Evolutionary conservation across 2,329 filamentous ascomycete species (phyloP).

Genomic region (Penicillium freii): DNA sequence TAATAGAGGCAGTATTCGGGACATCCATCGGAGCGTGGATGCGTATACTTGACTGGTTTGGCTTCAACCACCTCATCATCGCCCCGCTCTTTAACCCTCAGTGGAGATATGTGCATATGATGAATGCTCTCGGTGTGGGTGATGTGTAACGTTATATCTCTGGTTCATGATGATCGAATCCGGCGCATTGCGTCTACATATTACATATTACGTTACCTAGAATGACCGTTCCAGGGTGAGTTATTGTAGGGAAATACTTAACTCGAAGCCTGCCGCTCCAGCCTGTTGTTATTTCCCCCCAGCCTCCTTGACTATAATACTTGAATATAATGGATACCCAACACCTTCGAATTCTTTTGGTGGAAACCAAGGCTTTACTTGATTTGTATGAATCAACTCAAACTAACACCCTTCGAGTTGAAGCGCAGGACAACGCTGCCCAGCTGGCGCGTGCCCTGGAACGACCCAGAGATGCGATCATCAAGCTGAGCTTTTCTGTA

Average conservation of each 20-base stretch:
- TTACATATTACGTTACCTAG: too few species aligned
- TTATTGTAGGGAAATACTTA: too few species aligned
- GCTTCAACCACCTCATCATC: background rate
- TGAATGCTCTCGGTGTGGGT: background rate
- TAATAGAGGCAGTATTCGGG: too few species aligned
- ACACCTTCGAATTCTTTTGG: constrained; percentile 9
- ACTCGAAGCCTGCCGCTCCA: background rate
- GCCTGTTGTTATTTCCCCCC: background rate
- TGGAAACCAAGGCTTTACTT: constrained; percentile 7
- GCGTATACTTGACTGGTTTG: background rate
- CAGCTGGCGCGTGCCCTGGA: constrained; percentile 20
- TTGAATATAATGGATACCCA: constrained; percentile 9
- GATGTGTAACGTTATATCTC: background rate
- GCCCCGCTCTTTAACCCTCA: background rate
- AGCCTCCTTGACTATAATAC: background rate
- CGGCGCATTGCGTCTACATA: too few species aligned
- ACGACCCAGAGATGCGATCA: constrained; percentile 19
- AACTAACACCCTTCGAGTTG: constrained; percentile 9
- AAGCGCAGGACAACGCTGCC: constrained; percentile 18
- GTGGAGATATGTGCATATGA: background rate
- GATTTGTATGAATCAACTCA: constrained; percentile 10
- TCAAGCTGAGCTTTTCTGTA: constrained; percentile 21
- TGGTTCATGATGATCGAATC: too few species aligned
- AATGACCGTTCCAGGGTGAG: too few species aligned
- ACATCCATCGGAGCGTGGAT: background rate